Conservation (phyloP, 2,329 filamentous ascomycete species). For the Microdochium trichocladiopsis region DNA sequence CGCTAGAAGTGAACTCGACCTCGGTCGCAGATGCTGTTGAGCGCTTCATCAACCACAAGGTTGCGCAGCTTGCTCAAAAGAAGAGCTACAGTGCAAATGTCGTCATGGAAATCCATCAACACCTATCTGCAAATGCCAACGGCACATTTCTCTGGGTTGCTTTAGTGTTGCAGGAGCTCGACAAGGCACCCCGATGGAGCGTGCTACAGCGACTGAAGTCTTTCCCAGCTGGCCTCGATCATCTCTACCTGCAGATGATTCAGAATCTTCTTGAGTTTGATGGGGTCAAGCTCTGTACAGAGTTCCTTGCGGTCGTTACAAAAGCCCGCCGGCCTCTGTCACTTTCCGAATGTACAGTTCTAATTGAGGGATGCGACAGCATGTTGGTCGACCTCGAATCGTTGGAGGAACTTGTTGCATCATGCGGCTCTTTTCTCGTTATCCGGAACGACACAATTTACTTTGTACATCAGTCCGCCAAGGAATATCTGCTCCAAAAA, state of each 20-base stretch:
- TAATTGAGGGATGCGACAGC: slow-evolving; percentile 6
- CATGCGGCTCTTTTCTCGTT: slow-evolving; percentile 30
- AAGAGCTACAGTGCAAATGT: slow-evolving; percentile 1
- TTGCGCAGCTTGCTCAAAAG: slow-evolving; percentile 6
- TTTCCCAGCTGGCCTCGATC: too few relatives aligned
- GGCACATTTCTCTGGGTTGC: too few relatives aligned
- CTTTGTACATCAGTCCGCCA: slow-evolving; percentile 32
- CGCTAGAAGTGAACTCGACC: slow-evolving; percentile 27
- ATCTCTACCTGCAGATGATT: too few relatives aligned
- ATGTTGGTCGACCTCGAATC: slow-evolving; percentile 4
- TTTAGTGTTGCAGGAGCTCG: too few relatives aligned
- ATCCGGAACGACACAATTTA: slow-evolving; percentile 15
- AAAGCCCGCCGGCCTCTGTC: slow-evolving; percentile 25
- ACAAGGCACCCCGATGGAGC: too few relatives aligned
- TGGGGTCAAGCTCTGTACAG: too few relatives aligned
- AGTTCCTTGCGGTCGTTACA: slow-evolving; percentile 12
- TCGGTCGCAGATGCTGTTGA: slow-evolving; percentile 24
- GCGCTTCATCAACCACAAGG: slow-evolving; percentile 24
- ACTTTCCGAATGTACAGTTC: slow-evolving; percentile 20
- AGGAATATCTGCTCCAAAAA: slow-evolving; percentile 24
- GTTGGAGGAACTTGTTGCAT: slow-evolving; percentile 14
- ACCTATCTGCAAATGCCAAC: slow-evolving; percentile 18
- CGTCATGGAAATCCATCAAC: neutral
- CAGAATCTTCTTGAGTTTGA: too few relatives aligned
- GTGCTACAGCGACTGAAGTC: too few relatives aligned